These are phyloP conservation scores for Lipomyces orientalis DNA, from an alignment of 805 yeast species.

Conservation along the genomic window DNA sequence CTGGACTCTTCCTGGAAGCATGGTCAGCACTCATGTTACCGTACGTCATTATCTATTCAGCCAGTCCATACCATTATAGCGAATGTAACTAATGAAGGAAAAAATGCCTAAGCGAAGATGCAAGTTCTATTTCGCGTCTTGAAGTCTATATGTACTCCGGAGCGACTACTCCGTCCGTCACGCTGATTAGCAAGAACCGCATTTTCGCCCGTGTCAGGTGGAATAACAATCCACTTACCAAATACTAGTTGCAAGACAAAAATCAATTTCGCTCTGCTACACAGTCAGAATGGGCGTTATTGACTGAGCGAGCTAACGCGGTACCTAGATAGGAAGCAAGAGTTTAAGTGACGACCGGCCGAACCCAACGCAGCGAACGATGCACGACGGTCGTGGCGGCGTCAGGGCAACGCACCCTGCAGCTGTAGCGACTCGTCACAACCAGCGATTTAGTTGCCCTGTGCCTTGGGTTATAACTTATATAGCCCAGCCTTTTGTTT, in stretches of 20 bases:
- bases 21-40: no score
- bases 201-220: neutral
- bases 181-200: neutral
- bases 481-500: no score
- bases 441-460: no score
- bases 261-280: neutral
- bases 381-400: neutral
- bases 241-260: neutral
- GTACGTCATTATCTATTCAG: neutral
- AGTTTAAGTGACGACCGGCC: neutral
- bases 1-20: no score
- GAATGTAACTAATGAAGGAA: neutral
- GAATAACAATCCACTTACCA: neutral
- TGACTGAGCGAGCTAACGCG: neutral
- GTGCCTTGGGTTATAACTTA: no score
- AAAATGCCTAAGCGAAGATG: neutral
- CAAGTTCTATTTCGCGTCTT: neutral
- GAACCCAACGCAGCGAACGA: neutral
- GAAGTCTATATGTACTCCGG: neutral
- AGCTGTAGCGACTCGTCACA: no score
- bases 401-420: neutral
- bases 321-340: neutral
- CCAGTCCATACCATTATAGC: neutral
- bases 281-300: neutral
- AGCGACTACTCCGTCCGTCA: neutral